Evolutionary conservation across 805 yeast species (phyloP), one percentile per base, ranked within the genome.

Genomic region (Myxozyma nipponensis): DNA sequence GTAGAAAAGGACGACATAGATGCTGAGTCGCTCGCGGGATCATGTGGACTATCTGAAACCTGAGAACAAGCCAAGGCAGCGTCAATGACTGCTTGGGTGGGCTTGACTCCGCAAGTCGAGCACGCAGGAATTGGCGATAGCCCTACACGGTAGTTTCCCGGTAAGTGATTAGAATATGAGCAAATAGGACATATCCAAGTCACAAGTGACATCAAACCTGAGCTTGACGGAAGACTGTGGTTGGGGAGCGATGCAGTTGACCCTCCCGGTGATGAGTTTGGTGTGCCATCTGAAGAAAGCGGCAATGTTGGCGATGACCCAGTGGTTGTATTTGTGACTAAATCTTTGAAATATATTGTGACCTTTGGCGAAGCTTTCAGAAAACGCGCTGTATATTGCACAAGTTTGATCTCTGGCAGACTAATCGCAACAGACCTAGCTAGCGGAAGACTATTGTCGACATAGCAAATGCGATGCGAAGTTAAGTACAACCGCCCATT

Each of bases 181-280:
- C 98, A 91, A 2, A 91, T 89, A 17, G 84, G 83, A 64, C 98
- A 91, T 1, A 76, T 75, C 98, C 98, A 90, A 26, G 75, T 69
- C 15, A 64, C 25, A n/a, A 44, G 19, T 17, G 47, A 41, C 23
- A 36, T 25, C 36, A 32, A 17, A 6, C 42, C 50, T 2, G 23
- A 4, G 23, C 19, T 35, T 3, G 50, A 41, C 7, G 45, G 37
- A 10, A 15, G 25, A 2, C 37, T 6, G 21, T 18, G 17, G 15
- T 6, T 17, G 6, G 38, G 19, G 6, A 17, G 19, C 38, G 38
- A 17, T 35, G 13, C 32, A 9, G 32, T 28, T 7, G 32, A 7
- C 7, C 32, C 32, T 9, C 32, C 13, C 13, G 32, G 32, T 9
- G 13, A 28, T 28, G 32, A n/a, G 15, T 35, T 18, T 35, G 38